A percentile compares a stretch with the other conserved stretches of the same genome.
These are phyloP conservation scores for Claviceps sp. DNA, from an alignment of 2,329 filamentous ascomycete genomes.

Conservation along the genomic window DNA sequence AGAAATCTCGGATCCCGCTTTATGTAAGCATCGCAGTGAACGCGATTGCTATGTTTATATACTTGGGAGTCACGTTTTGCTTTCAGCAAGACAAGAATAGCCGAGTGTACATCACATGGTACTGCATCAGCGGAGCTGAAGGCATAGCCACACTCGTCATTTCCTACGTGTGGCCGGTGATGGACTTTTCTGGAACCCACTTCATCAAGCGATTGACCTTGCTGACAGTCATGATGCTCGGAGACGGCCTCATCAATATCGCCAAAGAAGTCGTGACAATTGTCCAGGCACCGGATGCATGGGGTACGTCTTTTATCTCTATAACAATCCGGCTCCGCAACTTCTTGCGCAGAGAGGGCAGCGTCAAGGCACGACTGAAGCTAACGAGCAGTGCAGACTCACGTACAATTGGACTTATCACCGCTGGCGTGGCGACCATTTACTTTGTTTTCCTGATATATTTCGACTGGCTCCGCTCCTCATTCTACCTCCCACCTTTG, in stretches of 20 bases:
- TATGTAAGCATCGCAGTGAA: conserved; percentile 23
- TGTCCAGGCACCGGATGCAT: background rate
- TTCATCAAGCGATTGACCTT: conserved; percentile 50
- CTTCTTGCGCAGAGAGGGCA: background rate
- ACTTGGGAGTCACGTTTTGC: conserved; percentile 27
- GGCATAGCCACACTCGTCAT: conserved; percentile 35
- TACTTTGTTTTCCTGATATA: conserved; percentile 34
- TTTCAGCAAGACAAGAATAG: conserved; percentile 21
- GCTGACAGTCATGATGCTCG: conserved; percentile 52
- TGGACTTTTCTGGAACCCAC: conserved; percentile 49
- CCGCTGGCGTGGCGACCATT: conserved; percentile 25
- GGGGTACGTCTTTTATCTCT: background rate
- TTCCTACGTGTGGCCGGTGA: conserved; percentile 39
- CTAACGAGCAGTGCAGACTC: background rate
- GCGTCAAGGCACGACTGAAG: background rate
- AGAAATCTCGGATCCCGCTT: conserved; percentile 22
- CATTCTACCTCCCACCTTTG: conserved; percentile 37
- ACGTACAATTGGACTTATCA: conserved; percentile 26
- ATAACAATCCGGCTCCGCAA: background rate
- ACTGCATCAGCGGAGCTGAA: conserved; percentile 40
- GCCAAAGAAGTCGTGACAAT: background rate
- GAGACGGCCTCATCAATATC: conserved; percentile 32
- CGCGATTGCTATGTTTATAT: conserved; percentile 22
- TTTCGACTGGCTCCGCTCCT: conserved; percentile 52
- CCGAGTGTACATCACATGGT: conserved; percentile 32